Evolutionary conservation across 2,329 filamentous ascomycete species (phyloP), one percentile per base, ranked within the genome.

Genomic region (Cadophora sp.): DNA sequence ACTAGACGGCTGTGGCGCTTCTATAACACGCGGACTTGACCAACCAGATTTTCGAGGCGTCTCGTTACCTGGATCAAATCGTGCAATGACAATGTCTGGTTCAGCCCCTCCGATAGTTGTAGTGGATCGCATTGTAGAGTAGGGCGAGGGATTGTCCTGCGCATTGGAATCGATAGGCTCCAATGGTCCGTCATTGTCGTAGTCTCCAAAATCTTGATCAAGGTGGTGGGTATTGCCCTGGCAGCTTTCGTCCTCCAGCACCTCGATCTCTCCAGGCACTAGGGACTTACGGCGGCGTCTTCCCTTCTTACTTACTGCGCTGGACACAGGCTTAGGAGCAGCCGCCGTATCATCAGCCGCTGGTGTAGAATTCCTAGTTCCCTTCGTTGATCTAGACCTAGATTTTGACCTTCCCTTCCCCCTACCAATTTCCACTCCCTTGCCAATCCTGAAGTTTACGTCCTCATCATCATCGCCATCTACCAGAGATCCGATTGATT

Each of bases 381-480:
- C 62, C 62, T 64, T 64, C 16, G 60, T 70, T 56, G 75, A 77
- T 26, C 61, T 68, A 55, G 75, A 73, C 67, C 72, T 74, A 6
- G 75, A 77, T 26, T 71, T 69, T 19, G 77, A 74, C 62, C 70
- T 71, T 27, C 70, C 71, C 63, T 75, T 76, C 22, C 71, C 71
- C 64, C 71, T 68, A 14, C 65, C 58, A 34, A 73, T 62, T 34
- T 74, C 71, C 2, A 73, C 71, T 29, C 67, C 71, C 7, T 73
- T 68, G 19, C 73, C 73, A 51, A 72, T 70, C 24, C 71, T 62
- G 62, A 74, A 73, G 62, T 73, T 68, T 16, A 66, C 46, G 56
- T 76, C 72, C 12, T 74, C 69, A 3, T 71, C 69, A 48, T 76
- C 74, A 43, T 75, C 73, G 7, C 72, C 73, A 65, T 73, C 73